Conservation (phyloP, 345 rosid genomes). For the Anacardium occidentale region DNA sequence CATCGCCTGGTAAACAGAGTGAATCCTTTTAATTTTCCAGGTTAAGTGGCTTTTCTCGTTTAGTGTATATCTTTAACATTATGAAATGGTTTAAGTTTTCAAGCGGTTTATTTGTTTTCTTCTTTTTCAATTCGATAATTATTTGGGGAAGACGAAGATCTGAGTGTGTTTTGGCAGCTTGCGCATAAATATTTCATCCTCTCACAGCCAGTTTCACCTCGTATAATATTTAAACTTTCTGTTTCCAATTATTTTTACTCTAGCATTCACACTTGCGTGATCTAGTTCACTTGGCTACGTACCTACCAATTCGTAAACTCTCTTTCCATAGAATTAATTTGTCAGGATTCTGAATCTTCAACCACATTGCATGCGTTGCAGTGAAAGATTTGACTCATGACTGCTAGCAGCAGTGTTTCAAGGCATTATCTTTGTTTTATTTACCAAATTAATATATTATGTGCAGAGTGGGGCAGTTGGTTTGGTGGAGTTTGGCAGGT, state of each 20-base stretch:
- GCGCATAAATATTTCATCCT: not conserved
- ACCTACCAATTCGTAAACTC: not conserved
- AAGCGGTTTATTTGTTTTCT: not conserved
- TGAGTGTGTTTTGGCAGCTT: slow-evolving; percentile 13
- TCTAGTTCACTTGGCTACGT: not conserved
- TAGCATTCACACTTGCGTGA: not conserved
- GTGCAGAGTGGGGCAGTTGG: slow-evolving; percentile 19
- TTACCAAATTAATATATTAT: slow-evolving; percentile 9
- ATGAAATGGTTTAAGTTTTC: not conserved
- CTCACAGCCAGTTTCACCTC: slow-evolving; percentile 8
- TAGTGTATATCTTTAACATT: not conserved
- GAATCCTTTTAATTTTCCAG: not conserved
- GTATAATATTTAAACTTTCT: slow-evolving; percentile 1
- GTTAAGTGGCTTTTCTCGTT: too few relatives aligned
- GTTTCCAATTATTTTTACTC: not conserved
- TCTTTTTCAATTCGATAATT: too few relatives aligned
- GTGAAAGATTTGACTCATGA: slow-evolving; percentile 17
- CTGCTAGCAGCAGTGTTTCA: not conserved
- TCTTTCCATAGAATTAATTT: not conserved
- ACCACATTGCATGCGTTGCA: slow-evolving; percentile 21
- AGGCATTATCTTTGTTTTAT: not conserved
- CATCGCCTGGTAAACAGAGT: not conserved
- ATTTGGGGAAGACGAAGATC: slow-evolving; percentile 6
- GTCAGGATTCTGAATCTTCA: slow-evolving; percentile 6
- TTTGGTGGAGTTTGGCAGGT: slow-evolving; percentile 13